Evolutionary conservation across 345 rosid species (phyloP).

Genomic region (Hypericum androsaemum): DNA sequence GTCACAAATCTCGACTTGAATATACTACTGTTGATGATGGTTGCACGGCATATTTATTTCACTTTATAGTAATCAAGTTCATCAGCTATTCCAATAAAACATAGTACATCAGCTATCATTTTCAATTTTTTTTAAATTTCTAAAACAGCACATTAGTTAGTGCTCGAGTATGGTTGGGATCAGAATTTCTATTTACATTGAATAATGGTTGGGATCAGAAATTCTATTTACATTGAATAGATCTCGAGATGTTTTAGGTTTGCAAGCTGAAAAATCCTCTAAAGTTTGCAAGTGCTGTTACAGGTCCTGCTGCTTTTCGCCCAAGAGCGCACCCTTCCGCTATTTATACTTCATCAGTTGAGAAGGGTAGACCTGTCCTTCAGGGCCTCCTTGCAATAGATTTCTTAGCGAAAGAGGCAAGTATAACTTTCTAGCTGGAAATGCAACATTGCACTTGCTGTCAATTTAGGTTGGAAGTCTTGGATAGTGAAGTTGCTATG

Average conservation of each 20-base stretch:
- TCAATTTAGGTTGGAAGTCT: conserved; percentile 1
- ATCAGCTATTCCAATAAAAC: no score
- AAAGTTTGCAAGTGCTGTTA: conserved; percentile 12
- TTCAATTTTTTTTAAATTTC: no score
- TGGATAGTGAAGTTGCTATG: background rate
- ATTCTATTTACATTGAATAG: conserved; percentile 1
- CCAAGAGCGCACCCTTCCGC: conserved; percentile 63
- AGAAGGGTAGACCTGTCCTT: conserved; percentile 94
- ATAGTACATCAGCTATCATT: no score
- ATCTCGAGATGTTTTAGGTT: background rate
- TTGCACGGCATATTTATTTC: no score
- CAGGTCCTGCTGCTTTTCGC: conserved; percentile 98
- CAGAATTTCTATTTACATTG: background rate
- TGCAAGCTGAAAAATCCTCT: conserved; percentile 9
- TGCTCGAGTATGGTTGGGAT: no score
- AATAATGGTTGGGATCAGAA: background rate
- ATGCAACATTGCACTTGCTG: background rate
- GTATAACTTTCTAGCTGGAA: conserved; percentile 17
- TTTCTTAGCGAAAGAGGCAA: conserved; percentile 91
- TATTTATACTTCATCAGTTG: conserved; percentile 57
- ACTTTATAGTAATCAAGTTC: no score
- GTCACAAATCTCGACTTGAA: no score
- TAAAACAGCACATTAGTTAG: no score
- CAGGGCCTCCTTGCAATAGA: conserved; percentile 97
- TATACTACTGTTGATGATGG: no score